Conservation (phyloP, 106 monocot species). For the Dioscorea dumetorum region DNA sequence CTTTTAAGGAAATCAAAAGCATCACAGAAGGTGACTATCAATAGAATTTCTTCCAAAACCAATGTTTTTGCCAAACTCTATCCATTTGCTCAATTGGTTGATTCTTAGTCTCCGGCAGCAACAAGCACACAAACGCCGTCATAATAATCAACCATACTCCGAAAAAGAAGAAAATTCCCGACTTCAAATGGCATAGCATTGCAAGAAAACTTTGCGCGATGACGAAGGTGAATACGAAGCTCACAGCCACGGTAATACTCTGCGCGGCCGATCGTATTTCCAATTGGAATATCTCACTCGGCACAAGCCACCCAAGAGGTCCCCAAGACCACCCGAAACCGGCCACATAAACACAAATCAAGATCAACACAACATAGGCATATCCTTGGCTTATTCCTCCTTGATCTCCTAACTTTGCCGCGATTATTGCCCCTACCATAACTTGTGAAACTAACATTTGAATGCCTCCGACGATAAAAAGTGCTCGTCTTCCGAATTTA, state of each 20-base stretch:
- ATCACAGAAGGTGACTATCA: background rate
- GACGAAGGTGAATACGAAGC: slow-evolving; percentile 2
- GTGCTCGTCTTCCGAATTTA: background rate
- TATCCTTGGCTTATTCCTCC: background rate
- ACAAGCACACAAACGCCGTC: background rate
- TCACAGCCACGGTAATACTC: slow-evolving; percentile 6
- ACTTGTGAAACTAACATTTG: slow-evolving; percentile 5
- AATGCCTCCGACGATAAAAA: background rate
- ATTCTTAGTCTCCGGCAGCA: slow-evolving; percentile 9
- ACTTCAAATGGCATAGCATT: slow-evolving; percentile 1
- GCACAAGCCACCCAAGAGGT: background rate
- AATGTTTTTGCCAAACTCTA: background rate
- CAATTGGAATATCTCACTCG: background rate
- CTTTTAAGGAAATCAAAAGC: no score
- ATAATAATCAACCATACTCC: background rate
- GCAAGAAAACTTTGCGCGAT: background rate
- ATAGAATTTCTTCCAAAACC: background rate
- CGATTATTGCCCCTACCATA: background rate
- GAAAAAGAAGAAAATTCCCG: slow-evolving; percentile 1
- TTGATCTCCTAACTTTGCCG: background rate
- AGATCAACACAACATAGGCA: background rate
- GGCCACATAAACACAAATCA: slow-evolving; percentile 1
- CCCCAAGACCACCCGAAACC: slow-evolving; percentile 7
- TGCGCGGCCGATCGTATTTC: slow-evolving; percentile 1
- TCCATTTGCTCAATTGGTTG: slow-evolving; percentile 2